Conservation (phyloP, 2,329 filamentous ascomycete species). For the Aspergillus spinulosporus region DNA sequence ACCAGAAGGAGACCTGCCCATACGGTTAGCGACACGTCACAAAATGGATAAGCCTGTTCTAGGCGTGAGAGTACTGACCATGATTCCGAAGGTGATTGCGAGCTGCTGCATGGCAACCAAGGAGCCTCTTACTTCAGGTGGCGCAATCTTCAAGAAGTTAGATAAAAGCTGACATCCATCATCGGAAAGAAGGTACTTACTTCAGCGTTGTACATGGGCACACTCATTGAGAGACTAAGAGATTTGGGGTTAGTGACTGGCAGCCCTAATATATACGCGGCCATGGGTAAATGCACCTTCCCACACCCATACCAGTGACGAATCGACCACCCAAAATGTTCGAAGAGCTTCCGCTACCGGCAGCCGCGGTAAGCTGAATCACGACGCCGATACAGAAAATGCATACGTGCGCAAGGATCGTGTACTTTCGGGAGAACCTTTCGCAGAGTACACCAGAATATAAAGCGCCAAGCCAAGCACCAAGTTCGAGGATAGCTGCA, state of each 20-base stretch:
- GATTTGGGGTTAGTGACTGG: neutral
- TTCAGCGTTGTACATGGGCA: constrained; percentile 5
- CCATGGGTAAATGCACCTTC: constrained; percentile 43
- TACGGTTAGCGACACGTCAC: neutral
- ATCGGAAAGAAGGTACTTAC: neutral
- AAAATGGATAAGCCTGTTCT: neutral
- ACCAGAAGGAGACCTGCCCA: neutral
- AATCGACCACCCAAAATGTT: constrained; percentile 44
- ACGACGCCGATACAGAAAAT: constrained; percentile 42
- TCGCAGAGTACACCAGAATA: constrained; percentile 42
- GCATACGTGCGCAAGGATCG: constrained; percentile 35
- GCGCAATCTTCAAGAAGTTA: constrained; percentile 26
- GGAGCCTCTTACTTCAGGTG: constrained; percentile 45
- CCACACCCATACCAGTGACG: constrained; percentile 46
- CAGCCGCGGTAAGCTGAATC: constrained; percentile 35
- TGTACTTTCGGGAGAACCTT: constrained; percentile 35
- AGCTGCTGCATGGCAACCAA: constrained; percentile 47
- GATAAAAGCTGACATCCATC: neutral
- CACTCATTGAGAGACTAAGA: neutral
- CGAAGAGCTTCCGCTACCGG: constrained; percentile 24
- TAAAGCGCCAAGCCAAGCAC: constrained; percentile 41
- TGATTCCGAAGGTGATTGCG: constrained; percentile 47
- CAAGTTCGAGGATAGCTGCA: constrained; percentile 43
- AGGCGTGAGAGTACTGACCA: constrained; percentile 22
- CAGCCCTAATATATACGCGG: constrained; percentile 38